phyloP scores from a whole-genome alignment of 108 stramenopile species.

The Nannochloropsis oceanica region DNA sequence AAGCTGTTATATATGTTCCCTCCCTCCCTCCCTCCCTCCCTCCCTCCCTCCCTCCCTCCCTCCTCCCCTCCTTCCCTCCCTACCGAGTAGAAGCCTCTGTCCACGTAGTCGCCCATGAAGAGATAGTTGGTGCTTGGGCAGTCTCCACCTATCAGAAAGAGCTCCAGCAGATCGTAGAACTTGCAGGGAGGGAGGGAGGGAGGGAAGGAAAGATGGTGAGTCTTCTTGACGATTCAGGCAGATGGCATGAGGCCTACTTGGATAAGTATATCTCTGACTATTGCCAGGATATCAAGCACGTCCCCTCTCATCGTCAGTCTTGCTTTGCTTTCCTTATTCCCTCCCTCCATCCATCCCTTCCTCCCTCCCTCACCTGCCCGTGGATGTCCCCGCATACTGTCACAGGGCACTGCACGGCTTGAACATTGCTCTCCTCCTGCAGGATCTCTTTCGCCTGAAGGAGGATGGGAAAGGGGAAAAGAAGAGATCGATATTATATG shows the following conservation, averaged over 20 bases:
- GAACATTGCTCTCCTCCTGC: constrained; percentile 43
- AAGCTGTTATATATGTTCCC: constrained; percentile 40
- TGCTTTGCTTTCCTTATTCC: too few species aligned
- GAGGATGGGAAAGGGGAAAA: not conserved
- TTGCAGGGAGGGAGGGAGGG: constrained; percentile 32
- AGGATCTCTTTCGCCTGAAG: constrained; percentile 41
- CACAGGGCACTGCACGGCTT: constrained; percentile 42
- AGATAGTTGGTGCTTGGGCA: constrained; percentile 94
- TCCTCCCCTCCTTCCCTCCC: not conserved
- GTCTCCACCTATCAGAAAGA: constrained; percentile 78
- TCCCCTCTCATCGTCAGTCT: too few species aligned
- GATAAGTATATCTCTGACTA: too few species aligned
- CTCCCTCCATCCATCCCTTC: constrained; percentile 41
- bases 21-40: not conserved
- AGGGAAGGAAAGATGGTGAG: not conserved
- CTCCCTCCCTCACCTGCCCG: constrained; percentile 65
- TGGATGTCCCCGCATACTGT: constrained; percentile 50
- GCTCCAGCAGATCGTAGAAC: constrained; percentile 83
- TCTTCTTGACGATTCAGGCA: not conserved
- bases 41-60: not conserved
- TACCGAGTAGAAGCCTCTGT: constrained; percentile 84
- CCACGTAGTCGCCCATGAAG: constrained; percentile 98
- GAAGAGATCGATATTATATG: not conserved
- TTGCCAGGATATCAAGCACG: too few species aligned
- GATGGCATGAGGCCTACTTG: too few species aligned